phyloP scores from a whole-genome alignment of 2,329 filamentous ascomycete species.

The Neoascochyta sp. region DNA sequence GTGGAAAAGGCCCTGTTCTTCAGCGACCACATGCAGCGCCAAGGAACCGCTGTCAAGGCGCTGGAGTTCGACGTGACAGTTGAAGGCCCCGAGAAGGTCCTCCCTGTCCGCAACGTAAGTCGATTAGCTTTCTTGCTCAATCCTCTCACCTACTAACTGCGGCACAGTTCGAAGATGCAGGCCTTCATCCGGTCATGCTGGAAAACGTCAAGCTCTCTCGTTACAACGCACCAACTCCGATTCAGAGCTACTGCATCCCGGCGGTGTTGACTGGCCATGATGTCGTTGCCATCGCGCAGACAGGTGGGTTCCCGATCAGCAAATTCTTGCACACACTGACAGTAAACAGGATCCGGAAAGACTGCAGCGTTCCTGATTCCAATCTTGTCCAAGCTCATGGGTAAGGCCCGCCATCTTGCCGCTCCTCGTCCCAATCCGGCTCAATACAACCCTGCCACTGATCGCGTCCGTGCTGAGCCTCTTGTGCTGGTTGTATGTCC shows the following conservation, averaged over 20 bases:
- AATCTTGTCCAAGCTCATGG: constrained; percentile 87
- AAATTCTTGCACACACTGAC: constrained; percentile 3
- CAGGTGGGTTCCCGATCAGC: constrained; percentile 57
- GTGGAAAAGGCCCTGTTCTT: constrained; percentile 76
- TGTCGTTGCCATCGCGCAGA: constrained; percentile 86
- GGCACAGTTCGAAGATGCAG: constrained; percentile 66
- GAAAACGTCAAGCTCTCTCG: constrained; percentile 71
- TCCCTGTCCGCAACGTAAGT: constrained; percentile 51
- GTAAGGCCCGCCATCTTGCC: constrained; percentile 84
- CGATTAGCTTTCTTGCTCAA: background rate
- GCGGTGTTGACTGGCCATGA: constrained; percentile 74
- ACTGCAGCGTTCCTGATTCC: constrained; percentile 90
- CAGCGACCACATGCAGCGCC: constrained; percentile 48
- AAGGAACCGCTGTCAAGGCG: constrained; percentile 62
- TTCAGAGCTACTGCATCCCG: constrained; percentile 81
- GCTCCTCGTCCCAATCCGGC: constrained; percentile 68
- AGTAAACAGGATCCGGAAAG: constrained; percentile 79
- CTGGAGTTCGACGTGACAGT: constrained; percentile 53
- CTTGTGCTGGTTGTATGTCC: constrained; percentile 82
- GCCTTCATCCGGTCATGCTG: constrained; percentile 78
- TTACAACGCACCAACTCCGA: constrained; percentile 74
- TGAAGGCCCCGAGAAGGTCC: constrained; percentile 47
- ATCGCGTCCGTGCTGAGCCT: constrained; percentile 72
- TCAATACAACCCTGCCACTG: constrained; percentile 50
- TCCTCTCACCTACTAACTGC: constrained; percentile 1